Base-by-base conservation (phyloP, 2,329 filamentous ascomycete genomes). In the Sarocladium strictum region DNA sequence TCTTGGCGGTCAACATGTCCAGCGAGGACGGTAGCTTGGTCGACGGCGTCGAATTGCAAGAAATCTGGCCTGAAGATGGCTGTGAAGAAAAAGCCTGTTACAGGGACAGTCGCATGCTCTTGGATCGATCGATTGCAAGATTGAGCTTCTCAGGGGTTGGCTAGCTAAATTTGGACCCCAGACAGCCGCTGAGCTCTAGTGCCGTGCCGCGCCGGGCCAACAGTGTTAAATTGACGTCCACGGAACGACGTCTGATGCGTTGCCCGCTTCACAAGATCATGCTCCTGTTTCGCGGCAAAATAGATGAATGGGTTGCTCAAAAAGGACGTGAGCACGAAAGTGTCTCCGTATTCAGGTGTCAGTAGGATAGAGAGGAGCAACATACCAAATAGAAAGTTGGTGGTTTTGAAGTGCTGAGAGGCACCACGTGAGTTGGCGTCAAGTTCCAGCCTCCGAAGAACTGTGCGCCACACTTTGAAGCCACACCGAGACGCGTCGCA, bases 371-470 rank as follows among this genome's bases (percentile, higher is more conserved):
- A n/a, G n/a, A n/a, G n/a, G n/a, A n/a, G n/a, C n/a, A n/a, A n/a
- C n/a, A n/a, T n/a, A n/a, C n/a, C n/a, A n/a, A n/a, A n/a, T n/a
- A n/a, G n/a, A n/a, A n/a, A n/a, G n/a, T n/a, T n/a, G n/a, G n/a
- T n/a, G n/a, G n/a, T n/a, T 43, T 15, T 23, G 15, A n/a, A 15
- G 21, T 21, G 43, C 33, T 19, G 47, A 33, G 3, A 51, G 26
- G 47, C 26, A 32, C 50, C 55, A 56, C 50, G 50, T 53, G 51
- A 53, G 27, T 29, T 54, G 52, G 54, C 54, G 50, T 56, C 47
- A 6, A 19, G 23, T 33, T 26, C 29, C 23, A 12, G 29, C 29
- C 21, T 32, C 29, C 15, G 45, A 27, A 24, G 26, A 23, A 3
- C 21, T 12, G 11, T 49, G 43, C 43, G 43, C 43, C 43, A 49